Evolutionary conservation across 768 basidiomycete species (phyloP), one percentile per base, ranked within the genome.

Genomic region (Suillus tomentosus): DNA sequence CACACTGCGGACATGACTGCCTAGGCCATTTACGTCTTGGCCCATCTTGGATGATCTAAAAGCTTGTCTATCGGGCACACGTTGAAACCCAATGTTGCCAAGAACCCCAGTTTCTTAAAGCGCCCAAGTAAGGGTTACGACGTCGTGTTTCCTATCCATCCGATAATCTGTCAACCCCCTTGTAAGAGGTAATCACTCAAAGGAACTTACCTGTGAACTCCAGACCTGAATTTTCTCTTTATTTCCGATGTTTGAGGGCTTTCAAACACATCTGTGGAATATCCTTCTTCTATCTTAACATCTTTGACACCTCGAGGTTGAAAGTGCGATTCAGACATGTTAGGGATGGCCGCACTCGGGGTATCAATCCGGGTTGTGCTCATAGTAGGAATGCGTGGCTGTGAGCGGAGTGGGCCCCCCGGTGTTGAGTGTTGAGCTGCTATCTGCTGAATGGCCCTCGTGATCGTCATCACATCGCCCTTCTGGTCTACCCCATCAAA

Each of bases 191-290:
- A 3, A 34, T 34, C 19, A 19, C 34, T 36, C 34, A 5, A n/a
- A 54, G 53, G 19, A n/a, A 36, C 53, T 34, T n/a, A 34, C 53
- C 53, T 54, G 19, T 54, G 53, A 19, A 36, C 34, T 54, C 53
- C 53, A 36, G 19, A 54, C 36, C 34, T 36, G 34, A 54, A 54
- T 34, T n/a, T 54, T 34, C 34, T n/a, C 34, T 54, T 31, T 13
- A 54, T 54, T 54, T 54, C 19, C 10, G 3, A n/a, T n/a, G 19
- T 36, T 54, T 13, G 19, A n/a, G 53, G 53, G 11, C 19, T n/a
- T 36, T 36, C 34, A 37, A n/a, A 36, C 19, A 54, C 31, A 54
- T 54, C 11, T 54, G 36, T 36, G 31, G 11, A 54, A 36, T 54
- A 36, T 19, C 31, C 31, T 34, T 2, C 24, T 24, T 54, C 53